A percentile compares a stretch with the other conserved stretches of the same genome.
These are phyloP conservation scores for Mercurialis annua DNA, from an alignment of 345 rosid species.

Conservation along the genomic window DNA sequence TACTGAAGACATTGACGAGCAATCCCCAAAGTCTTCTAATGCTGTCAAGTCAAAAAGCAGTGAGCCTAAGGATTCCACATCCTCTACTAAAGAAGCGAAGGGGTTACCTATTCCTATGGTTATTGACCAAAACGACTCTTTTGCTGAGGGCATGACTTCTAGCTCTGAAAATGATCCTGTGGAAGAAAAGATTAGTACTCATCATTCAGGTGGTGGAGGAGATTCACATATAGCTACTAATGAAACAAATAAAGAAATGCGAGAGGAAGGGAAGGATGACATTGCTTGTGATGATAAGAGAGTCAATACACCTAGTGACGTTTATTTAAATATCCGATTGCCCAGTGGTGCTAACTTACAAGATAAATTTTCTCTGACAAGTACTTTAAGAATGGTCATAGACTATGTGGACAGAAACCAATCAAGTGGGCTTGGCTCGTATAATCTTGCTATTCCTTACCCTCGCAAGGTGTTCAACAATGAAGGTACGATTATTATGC, in stretches of 20 bases:
- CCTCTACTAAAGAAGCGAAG: constrained; percentile 25
- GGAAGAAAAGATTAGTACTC: constrained; percentile 19
- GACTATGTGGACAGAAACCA: constrained; percentile 67
- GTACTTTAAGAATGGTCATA: constrained; percentile 57
- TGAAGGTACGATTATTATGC: constrained; percentile 52
- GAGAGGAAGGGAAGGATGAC: constrained; percentile 25
- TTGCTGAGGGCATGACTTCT: constrained; percentile 24
- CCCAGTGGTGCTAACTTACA: constrained; percentile 63
- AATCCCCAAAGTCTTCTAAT: constrained; percentile 30
- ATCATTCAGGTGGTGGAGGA: constrained; percentile 22
- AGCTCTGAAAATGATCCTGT: constrained; percentile 22
- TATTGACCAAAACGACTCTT: constrained; percentile 20
- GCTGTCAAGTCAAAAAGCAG: constrained; percentile 15
- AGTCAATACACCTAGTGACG: constrained; percentile 43
- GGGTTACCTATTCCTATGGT: constrained; percentile 25
- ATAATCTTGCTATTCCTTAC: constrained; percentile 83
- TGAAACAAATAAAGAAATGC: constrained; percentile 22
- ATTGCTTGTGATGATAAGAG: constrained; percentile 10
- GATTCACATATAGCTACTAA: constrained; percentile 11
- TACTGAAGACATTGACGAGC: constrained; percentile 18
- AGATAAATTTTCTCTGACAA: constrained; percentile 61
- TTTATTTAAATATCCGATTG: constrained; percentile 67
- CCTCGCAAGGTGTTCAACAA: constrained; percentile 75
- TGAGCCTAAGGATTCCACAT: constrained; percentile 25
- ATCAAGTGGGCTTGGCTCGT: constrained; percentile 40